Base-by-base conservation (phyloP, 306 rosid species). In the Mucuna pruriens region DNA sequence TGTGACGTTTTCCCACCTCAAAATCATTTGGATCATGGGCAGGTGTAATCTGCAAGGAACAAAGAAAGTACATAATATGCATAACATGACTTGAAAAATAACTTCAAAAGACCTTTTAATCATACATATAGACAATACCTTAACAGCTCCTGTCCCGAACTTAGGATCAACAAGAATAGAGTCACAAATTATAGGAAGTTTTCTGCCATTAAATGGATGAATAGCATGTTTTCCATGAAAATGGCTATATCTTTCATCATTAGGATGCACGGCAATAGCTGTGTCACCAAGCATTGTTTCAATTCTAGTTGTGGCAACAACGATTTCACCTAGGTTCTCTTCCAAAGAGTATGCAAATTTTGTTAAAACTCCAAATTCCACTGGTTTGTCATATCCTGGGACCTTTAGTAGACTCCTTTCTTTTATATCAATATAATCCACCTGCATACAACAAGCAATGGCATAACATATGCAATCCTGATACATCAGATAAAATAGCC, bases 1-100 rank as follows among this genome's bases (percentile, higher is more conserved):
- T 88, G 88, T 95, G 97, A 16, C 97, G 94, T 80, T 88, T 92
- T 74, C 98, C 98, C 77, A 95, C 97, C 68, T 89, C 93, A 85
- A 95, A 95, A 84, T 95, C 99, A 79, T 95, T 95, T 9, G 98
- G 97, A 90, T 93, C 99, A 88, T 95, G 99, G 58, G 99, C 99
- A 3, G 98, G 99, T 80, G 99, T 93, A 80, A 95, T 95, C 98
- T 95, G 91, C 88, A 86, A 72, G 76, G 71, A 65, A 54, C 36
- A 81, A 72, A 71, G 84, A 57, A 71, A 76, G 31, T 34, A 76
- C 23, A 69, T 67, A 80, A 52, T 46, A 29, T 22, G 62, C 23
- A 65, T 31, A 58, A 66, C 31, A 84, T 63, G 23, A n/a, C 44
- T 63, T 55, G 33, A 57, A 77, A 85, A 33, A 62, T 2, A 85